Conservation (phyloP, 2,329 filamentous ascomycete species). For the Stylonectria norvegica region DNA sequence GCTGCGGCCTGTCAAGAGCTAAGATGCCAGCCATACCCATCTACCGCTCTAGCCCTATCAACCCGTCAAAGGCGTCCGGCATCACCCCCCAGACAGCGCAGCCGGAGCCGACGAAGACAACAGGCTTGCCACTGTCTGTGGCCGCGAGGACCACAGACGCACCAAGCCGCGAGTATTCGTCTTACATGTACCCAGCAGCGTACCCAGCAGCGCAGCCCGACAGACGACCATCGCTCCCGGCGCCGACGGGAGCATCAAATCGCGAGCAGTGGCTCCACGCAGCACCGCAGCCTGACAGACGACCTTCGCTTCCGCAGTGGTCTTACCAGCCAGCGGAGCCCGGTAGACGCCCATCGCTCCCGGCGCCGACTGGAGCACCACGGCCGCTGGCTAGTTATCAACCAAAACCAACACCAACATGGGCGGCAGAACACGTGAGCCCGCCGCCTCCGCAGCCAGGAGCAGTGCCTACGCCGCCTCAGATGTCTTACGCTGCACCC, state of each 20-base stretch:
- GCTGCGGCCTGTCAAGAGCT: too few relatives aligned
- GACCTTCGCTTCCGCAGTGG: too few relatives aligned
- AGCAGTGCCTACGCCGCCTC: conserved; percentile 45
- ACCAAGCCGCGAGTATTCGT: too few relatives aligned
- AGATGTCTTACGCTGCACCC: conserved; percentile 51
- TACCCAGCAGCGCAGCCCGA: conserved; percentile 26
- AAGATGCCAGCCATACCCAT: conserved; percentile 61
- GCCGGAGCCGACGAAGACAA: conserved; percentile 20
- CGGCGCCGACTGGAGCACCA: conserved; percentile 41
- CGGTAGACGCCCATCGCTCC: too few relatives aligned
- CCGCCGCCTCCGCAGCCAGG: conserved; percentile 58
- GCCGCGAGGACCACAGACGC: conserved; percentile 32
- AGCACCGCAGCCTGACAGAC: conserved; percentile 45
- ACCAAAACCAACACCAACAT: conserved; percentile 43
- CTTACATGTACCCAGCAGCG: too few relatives aligned
- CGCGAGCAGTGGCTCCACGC: conserved; percentile 31
- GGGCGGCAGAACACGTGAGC: conserved; percentile 29
- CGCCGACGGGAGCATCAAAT: conserved; percentile 3
- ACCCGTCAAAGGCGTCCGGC: conserved; percentile 50
- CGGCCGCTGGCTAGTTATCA: conserved; percentile 34
- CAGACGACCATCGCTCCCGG: conserved; percentile 10
- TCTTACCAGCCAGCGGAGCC: too few relatives aligned
- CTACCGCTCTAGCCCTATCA: conserved; percentile 58
- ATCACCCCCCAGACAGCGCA: conserved; percentile 45
- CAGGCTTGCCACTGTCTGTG: too few relatives aligned